Base-by-base conservation (phyloP, 495 filamentous ascomycete genomes). In the Sporormia fimetaria region DNA sequence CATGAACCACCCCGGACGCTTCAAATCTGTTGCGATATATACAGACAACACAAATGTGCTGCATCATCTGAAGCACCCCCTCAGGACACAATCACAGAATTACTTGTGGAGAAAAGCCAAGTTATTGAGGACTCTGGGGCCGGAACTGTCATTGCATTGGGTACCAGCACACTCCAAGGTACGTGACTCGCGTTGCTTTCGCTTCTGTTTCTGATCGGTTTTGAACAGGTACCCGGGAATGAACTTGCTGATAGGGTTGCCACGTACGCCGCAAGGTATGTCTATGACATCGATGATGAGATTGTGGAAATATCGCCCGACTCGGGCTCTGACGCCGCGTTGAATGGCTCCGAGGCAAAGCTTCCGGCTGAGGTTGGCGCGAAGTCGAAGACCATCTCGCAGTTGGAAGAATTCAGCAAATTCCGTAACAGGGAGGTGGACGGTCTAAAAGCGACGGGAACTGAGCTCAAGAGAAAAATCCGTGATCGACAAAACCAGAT, bases 191-290 rank as follows among this genome's bases (percentile, higher is more conserved):
- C 17, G 9, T 14, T 32, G 32, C 3, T 10, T 33, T 3, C 23
- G 10, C n/a, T n/a, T 42, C 5, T 22, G 1, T 32, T 3, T 37
- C 10, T 10, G 17, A 34, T 5, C 32, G 5, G 11, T 14, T 9
- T 34, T 16, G 11, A 11, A 3, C 17, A 42, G 39, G 39, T 42
- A 7, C 39, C 39, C 4, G 28, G 39, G 3, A 33, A 42, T 12
- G 39, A 42, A n/a, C 18, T 42, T 4, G 39, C 39, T 4, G 39
- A 42, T 16, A 21, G 15, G 29, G 16, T 42, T 9, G 39, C 39
- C n/a, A n/a, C n/a, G n/a, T n/a, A n/a, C n/a, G n/a, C n/a, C n/a
- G n/a, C n/a, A n/a, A n/a, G n/a, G n/a, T n/a, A n/a, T n/a, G n/a
- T n/a, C n/a, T n/a, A n/a, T n/a, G n/a, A n/a, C n/a, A n/a, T n/a